Percentiles rank a stretch among this genome's conserved stretches.
Conservation (phyloP, 805 yeast species). For the Ogataea ramenticola region DNA sequence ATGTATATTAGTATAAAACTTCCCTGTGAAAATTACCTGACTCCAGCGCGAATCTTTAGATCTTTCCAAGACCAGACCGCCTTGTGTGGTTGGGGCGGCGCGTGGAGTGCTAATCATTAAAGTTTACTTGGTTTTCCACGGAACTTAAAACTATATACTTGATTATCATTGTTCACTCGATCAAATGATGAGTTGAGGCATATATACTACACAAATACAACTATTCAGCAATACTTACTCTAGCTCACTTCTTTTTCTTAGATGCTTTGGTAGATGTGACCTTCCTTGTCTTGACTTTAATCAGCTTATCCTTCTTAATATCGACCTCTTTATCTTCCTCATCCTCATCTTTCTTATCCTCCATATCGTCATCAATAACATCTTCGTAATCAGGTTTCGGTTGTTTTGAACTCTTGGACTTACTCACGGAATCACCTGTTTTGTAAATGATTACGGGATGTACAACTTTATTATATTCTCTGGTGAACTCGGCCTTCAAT, state of each 20-base stretch:
- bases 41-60: too few species aligned
- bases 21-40: too few species aligned
- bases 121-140: too few species aligned
- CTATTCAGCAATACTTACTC: too few species aligned
- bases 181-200: too few species aligned
- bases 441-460: slow-evolving; percentile 86
- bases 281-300: slow-evolving; percentile 37
- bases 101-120: too few species aligned
- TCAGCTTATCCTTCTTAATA: slow-evolving; percentile 53
- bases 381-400: slow-evolving; percentile 61
- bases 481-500: slow-evolving; percentile 81
- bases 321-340: slow-evolving; percentile 40
- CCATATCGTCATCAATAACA: slow-evolving; percentile 52
- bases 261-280: slow-evolving; percentile 5
- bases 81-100: too few species aligned
- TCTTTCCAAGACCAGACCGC: too few species aligned
- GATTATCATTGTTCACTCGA: too few species aligned
- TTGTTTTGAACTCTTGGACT: slow-evolving; percentile 18
- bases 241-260: background rate
- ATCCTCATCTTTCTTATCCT: slow-evolving; percentile 34
- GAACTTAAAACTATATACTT: too few species aligned
- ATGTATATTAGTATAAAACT: too few species aligned
- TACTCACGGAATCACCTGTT: slow-evolving; percentile 55
- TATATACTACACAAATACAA: too few species aligned
- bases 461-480: slow-evolving; percentile 63